These are phyloP conservation scores for Limonium bicolor DNA, from an alignment of 148 eudicot genomes.

Conservation along the genomic window DNA sequence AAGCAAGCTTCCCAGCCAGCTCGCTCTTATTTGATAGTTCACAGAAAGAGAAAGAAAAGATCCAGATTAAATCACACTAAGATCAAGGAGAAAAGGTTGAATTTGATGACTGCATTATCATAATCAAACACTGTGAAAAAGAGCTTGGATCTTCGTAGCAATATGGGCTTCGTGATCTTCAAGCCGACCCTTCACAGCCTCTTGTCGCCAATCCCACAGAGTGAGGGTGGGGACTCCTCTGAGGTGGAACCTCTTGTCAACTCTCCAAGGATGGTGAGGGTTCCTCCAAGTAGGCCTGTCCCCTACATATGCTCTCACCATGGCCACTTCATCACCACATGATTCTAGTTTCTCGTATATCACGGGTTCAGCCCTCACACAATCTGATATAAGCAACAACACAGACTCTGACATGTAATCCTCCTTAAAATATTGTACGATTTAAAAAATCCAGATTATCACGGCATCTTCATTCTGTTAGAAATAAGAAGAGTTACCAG, in stretches of 20 bases:
- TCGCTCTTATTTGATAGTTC: no score
- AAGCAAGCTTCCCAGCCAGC: no score
- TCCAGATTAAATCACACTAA: no score
- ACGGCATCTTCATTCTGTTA: no score
- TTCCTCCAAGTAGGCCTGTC: slow-evolving; percentile 92
- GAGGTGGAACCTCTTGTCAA: slow-evolving; percentile 54
- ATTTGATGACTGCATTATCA: no score
- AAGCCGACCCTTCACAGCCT: slow-evolving; percentile 45
- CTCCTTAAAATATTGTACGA: no score
- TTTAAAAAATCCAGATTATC: no score
- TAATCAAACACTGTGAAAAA: slow-evolving; percentile 16
- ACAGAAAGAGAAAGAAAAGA: no score
- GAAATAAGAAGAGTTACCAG: slow-evolving; percentile 53
- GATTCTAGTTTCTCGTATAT: slow-evolving; percentile 68
- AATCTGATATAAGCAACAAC: slow-evolving; percentile 28
- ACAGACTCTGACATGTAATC: neutral
- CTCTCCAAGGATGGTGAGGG: slow-evolving; percentile 64
- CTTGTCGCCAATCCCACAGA: slow-evolving; percentile 59
- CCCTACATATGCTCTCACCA: slow-evolving; percentile 77
- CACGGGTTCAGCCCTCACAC: slow-evolving; percentile 94
- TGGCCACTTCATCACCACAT: slow-evolving; percentile 30
- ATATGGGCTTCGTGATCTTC: slow-evolving; percentile 90
- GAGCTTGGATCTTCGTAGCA: slow-evolving; percentile 39
- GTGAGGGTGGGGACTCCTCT: slow-evolving; percentile 90
- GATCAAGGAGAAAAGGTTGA: no score